Evolutionary conservation across 2,329 filamentous ascomycete genomes (phyloP).

Genomic region (Fusarium sarcochroum): DNA sequence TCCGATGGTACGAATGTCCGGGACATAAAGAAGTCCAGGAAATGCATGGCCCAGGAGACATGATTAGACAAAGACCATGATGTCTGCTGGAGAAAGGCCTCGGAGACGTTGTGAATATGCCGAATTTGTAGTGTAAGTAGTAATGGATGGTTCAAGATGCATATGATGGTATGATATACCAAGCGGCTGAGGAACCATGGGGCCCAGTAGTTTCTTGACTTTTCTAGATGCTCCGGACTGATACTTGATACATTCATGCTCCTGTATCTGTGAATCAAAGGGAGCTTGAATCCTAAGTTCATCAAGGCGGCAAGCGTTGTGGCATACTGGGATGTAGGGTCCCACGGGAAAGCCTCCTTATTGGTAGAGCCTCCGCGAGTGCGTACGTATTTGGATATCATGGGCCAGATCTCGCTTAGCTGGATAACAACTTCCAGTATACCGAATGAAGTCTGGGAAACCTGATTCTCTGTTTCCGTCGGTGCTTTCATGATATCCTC

Average conservation of each 20-base stretch:
- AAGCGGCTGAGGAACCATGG: constrained; percentile 26
- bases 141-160: constrained; percentile 20
- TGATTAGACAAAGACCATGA: constrained; percentile 3
- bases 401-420: constrained; percentile 8
- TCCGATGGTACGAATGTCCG: constrained; percentile 6
- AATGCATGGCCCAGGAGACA: constrained; percentile 12
- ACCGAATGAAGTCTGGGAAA: not conserved
- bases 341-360: constrained; percentile 2
- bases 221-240: not conserved
- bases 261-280: constrained; percentile 13
- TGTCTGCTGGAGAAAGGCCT: constrained; percentile 22
- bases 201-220: constrained; percentile 8
- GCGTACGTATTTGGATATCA: not conserved
- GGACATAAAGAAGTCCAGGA: constrained; percentile 10
- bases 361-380: not conserved
- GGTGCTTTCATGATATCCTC: not conserved
- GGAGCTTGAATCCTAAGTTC: constrained; percentile 13
- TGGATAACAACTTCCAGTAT: constrained; percentile 7
- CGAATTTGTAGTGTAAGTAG: constrained; percentile 19
- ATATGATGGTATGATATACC: constrained; percentile 23
- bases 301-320: constrained; percentile 3
- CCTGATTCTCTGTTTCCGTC: not conserved
- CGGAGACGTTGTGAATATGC: constrained; percentile 7
- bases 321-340: not conserved
- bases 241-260: constrained; percentile 5